Base-by-base conservation (phyloP, 305 asterid species). In the Euphrasia arctica region DNA sequence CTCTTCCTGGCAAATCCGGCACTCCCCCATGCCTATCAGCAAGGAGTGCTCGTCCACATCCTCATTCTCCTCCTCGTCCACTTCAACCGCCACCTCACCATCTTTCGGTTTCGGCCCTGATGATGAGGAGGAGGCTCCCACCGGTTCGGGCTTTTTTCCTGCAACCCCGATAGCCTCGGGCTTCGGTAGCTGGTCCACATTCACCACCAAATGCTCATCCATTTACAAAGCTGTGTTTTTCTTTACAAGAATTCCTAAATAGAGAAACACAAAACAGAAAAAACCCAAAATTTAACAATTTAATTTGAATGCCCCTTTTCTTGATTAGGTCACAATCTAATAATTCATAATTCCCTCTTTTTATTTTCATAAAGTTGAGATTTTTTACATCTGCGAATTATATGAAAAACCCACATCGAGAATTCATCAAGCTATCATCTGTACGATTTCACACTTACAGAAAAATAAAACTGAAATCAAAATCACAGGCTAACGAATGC, bases 1-100 rank as follows among this genome's bases (percentile, higher is more conserved):
- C 76, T 91, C 98, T 72, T 91, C 98, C 74, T 91, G 98, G 74
- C 98, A 91, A 78, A 91, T 91, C 61, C 95, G 86, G 73, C 98
- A 91, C 69, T 91, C 98, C 12, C 82, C 95, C 68, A 63, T 71
- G 36, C 81, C 82, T 63, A 91, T 80, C 56, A 91, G 68, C 0
- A 90, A 90, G 0, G 71, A 74, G 66, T 74, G 67, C 82, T 89
- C 96, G 58, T 79, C 83, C 2, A 13, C 75, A 3, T 69, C 85
- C 62, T 70, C 85, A 56, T 80, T 60, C 15, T 62, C 86, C 34
- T 51, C 79, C 27, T n/a, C 69, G 49, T 73, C 75, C 64, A 67
- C 78, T 10, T 39, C 43, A 39, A 39, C 43, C 67, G 69, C 79
- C 69, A 74, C 77, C 13, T 69, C 72, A 64, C 54, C 84, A 63